Evolutionary conservation across 305 asterid genomes (phyloP).

Genomic region (Petunia hybrid): DNA sequence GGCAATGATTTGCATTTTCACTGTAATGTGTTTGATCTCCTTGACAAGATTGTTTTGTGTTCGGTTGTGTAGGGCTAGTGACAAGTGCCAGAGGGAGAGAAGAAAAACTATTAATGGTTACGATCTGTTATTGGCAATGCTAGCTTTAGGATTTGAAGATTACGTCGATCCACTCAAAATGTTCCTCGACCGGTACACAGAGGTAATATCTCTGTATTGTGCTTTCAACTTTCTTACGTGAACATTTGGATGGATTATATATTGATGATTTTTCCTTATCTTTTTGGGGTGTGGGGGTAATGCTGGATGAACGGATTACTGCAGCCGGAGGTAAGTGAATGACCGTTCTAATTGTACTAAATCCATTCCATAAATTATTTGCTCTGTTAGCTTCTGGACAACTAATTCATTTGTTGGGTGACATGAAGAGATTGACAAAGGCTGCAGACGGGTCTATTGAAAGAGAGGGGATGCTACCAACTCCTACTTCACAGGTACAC

Average conservation of each 20-base stretch:
- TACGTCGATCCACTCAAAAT: too few relatives aligned
- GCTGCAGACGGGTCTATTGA: neutral
- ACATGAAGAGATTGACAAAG: too few relatives aligned
- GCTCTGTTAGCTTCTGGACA: too few relatives aligned
- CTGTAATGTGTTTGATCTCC: too few relatives aligned
- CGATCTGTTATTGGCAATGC: conserved; percentile 37
- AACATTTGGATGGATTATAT: neutral
- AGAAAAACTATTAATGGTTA: conserved; percentile 83
- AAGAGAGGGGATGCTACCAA: neutral
- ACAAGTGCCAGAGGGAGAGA: conserved; percentile 45
- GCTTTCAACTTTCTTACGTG: too few relatives aligned
- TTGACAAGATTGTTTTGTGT: too few relatives aligned
- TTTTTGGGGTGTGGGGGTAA: too few relatives aligned
- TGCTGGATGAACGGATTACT: conserved; percentile 35
- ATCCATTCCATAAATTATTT: too few relatives aligned
- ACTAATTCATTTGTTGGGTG: too few relatives aligned
- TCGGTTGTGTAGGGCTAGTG: neutral
- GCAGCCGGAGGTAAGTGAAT: too few relatives aligned
- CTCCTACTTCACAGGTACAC: too few relatives aligned
- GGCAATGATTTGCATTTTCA: conserved; percentile 17
- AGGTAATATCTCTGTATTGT: conserved; percentile 46
- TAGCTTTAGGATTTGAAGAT: too few relatives aligned
- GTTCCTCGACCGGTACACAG: conserved; percentile 52
- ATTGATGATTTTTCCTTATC: neutral
- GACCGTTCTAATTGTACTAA: neutral